Conservation (phyloP, 345 rosid species). For the Citrus inodora region DNA sequence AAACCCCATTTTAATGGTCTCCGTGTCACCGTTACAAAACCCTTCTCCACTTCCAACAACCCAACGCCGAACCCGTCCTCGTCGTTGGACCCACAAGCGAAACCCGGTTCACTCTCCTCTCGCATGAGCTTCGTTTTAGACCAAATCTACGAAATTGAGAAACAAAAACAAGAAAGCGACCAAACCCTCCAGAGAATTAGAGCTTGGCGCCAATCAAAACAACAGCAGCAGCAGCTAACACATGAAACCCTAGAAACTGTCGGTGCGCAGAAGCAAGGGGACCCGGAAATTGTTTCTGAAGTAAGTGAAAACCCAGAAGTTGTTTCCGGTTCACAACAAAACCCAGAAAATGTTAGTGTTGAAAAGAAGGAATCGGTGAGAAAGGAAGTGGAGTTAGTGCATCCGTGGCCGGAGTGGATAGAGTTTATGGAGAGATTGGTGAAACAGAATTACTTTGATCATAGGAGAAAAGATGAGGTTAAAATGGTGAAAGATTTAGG, state of each 20-base stretch:
- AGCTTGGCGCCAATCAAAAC: slow-evolving; percentile 83
- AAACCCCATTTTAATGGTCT: background rate
- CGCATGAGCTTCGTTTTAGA: slow-evolving; percentile 91
- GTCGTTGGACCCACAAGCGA: slow-evolving; percentile 26
- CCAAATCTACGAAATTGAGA: slow-evolving; percentile 81
- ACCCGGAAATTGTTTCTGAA: slow-evolving; percentile 1
- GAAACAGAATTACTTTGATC: slow-evolving; percentile 92
- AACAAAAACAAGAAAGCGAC: slow-evolving; percentile 57
- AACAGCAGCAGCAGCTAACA: slow-evolving; percentile 7
- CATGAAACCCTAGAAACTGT: slow-evolving; percentile 9
- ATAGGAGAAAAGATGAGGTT: slow-evolving; percentile 66
- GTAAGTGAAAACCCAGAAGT: background rate
- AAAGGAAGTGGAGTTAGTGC: slow-evolving; percentile 60
- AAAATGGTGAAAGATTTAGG: slow-evolving; percentile 57
- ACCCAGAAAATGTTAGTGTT: background rate
- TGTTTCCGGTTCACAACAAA: background rate
- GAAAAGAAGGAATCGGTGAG: slow-evolving; percentile 7
- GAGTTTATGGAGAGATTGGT: slow-evolving; percentile 86
- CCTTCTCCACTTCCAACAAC: slow-evolving; percentile 30
- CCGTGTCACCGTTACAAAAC: slow-evolving; percentile 5
- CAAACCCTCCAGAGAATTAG: slow-evolving; percentile 84
- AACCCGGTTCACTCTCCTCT: slow-evolving; percentile 76
- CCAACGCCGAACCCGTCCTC: slow-evolving; percentile 7
- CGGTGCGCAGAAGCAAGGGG: background rate
- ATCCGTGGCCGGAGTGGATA: slow-evolving; percentile 99